Base-by-base conservation (phyloP, 495 filamentous ascomycete species). In the Astrothelium macrocarpum region DNA sequence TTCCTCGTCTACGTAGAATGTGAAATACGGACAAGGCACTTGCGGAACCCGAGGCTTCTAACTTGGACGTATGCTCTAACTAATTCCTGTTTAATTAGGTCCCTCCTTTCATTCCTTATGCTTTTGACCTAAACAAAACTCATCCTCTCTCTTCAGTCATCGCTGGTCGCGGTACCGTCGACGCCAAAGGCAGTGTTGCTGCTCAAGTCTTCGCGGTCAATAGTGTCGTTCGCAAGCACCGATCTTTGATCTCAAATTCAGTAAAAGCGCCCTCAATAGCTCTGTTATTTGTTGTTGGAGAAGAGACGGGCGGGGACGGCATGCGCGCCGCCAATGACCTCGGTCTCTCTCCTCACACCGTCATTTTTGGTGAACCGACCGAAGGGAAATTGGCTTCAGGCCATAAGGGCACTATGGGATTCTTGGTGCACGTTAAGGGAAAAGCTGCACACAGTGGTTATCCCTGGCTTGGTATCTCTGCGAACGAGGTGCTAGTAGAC, bases 341-440 rank as follows among this genome's bases (percentile, higher is more conserved):
- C 39, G 72, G 75, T 2, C 66, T 76, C 31, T 72, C 73, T 49
- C 85, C 84, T 76, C 79, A 84, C 61, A 82, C 89, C 2, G 84
- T 90, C 64, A 88, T 97, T 72, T 97, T 96, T 70, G 93, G 87
- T 46, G 93, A 97, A 71, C 93, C 93, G 12, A 97, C 93, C 0
- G 90, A 95, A 67, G 80, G 85, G 61, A 87, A 87, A 71, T 87
- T 97, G 31, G 91, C 90, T 1, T 82, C 87, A 39, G 93, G 93
- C 0, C 93, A 97, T 77, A 97, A 97, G 71, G 93, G 93, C 2
- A 86, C 87, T 68, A 70, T 88, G 2, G 75, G 75, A 11, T 85
- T 90, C 66, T 75, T 78, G 7, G 63, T 97, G 46, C 75, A 75
- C 28, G 87, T 87, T 0, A 78, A 80, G 53, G 93, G 93, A 32